These are phyloP conservation scores for Collybiopsis luxurians DNA, from an alignment of 768 basidiomycete species.

Conservation along the genomic window DNA sequence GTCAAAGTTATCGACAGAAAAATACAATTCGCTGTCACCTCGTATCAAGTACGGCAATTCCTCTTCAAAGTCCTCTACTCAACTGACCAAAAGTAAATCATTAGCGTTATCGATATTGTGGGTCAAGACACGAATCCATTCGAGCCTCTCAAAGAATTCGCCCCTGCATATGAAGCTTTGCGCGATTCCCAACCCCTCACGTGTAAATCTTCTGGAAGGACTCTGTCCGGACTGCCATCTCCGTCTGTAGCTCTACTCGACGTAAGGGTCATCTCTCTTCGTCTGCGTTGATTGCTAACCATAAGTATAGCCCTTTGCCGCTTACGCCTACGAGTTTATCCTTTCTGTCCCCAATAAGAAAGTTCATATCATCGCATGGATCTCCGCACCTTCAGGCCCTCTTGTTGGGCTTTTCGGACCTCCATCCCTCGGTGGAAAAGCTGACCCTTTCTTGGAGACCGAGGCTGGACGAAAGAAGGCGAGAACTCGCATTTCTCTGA, in stretches of 20 bases:
- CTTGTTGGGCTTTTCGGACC: not conserved
- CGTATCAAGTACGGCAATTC: no score
- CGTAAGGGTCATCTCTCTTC: not conserved
- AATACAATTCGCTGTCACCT: no score
- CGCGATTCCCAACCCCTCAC: not conserved
- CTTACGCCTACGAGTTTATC: not conserved
- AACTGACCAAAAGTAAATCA: no score
- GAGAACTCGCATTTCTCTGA: not conserved
- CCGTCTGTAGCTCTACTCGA: slow-evolving; percentile 1
- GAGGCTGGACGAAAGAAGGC: not conserved
- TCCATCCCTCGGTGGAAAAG: not conserved
- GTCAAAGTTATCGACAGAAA: not conserved
- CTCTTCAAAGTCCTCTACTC: no score
- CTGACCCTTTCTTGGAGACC: not conserved
- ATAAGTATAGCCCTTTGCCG: not conserved
- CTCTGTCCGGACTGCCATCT: not conserved
- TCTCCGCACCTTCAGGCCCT: not conserved
- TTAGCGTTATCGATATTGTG: slow-evolving; percentile 1
- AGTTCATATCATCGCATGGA: not conserved
- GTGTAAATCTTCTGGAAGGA: not conserved
- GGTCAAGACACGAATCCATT: not conserved
- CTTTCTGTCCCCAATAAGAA: not conserved
- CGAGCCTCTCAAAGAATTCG: not conserved
- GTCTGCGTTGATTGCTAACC: not conserved
- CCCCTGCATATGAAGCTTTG: not conserved